These are phyloP conservation scores for Xylaria intraflava DNA, from an alignment of 495 filamentous ascomycete genomes.

Conservation along the genomic window DNA sequence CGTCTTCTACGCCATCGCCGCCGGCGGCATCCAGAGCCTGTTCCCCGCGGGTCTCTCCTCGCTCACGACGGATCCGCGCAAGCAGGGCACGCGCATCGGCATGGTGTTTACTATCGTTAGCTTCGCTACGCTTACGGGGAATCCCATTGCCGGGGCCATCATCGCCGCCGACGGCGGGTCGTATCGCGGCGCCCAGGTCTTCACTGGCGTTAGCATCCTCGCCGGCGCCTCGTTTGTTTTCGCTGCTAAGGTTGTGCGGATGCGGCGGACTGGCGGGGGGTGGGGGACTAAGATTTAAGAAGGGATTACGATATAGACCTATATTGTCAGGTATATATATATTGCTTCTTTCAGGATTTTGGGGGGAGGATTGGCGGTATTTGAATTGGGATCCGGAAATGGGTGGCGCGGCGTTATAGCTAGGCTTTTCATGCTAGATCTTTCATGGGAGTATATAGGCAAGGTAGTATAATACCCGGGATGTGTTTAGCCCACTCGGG, in stretches of 20 bases:
- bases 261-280: constrained; percentile 24
- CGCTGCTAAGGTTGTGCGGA: constrained; percentile 29
- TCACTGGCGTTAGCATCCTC: constrained; percentile 47
- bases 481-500: too few species aligned
- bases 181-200: constrained; percentile 59
- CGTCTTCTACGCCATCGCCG: constrained; percentile 58
- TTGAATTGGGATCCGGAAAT: too few species aligned
- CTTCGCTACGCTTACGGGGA: constrained; percentile 65
- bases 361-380: too few species aligned
- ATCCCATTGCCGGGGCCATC: constrained; percentile 66
- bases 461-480: too few species aligned
- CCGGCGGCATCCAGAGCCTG: constrained; percentile 61
- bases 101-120: constrained; percentile 74
- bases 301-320: neutral
- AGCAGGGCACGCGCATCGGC: constrained; percentile 66
- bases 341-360: too few species aligned
- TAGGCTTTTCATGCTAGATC: too few species aligned
- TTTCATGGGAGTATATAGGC: too few species aligned
- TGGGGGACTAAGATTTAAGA: constrained; percentile 22
- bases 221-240: constrained; percentile 39
- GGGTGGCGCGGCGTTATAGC: too few species aligned
- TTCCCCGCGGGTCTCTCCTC: constrained; percentile 58
- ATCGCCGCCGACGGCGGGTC: constrained; percentile 48
- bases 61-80: constrained; percentile 56
- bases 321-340: neutral